Conservation (phyloP, 2,329 filamentous ascomycete genomes). For the Huntiella savannae region DNA sequence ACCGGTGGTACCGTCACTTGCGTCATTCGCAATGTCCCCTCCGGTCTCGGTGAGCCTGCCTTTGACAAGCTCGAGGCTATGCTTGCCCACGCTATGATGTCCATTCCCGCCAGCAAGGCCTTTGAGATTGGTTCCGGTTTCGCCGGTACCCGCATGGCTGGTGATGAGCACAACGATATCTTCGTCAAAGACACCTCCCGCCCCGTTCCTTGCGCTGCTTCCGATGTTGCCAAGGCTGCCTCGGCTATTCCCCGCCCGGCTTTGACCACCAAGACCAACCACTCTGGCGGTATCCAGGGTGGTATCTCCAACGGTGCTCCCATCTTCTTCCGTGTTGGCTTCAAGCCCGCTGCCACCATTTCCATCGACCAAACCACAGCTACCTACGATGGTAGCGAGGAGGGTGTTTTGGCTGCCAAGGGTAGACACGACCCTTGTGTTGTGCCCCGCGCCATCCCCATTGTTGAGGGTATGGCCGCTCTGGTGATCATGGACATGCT, state of each 20-base stretch:
- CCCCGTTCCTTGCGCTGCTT: slow-evolving; percentile 22
- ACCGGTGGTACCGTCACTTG: slow-evolving; percentile 93
- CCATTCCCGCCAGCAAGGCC: slow-evolving; percentile 84
- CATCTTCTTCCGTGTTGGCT: slow-evolving; percentile 86
- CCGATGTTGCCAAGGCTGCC: slow-evolving; percentile 19
- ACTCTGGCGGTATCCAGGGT: slow-evolving; percentile 86
- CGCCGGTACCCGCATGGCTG: slow-evolving; percentile 64
- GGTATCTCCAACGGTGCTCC: slow-evolving; percentile 85
- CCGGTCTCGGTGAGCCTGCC: slow-evolving; percentile 76
- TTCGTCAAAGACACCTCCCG: slow-evolving; percentile 34
- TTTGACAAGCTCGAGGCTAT: slow-evolving; percentile 92
- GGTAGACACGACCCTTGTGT: slow-evolving; percentile 89
- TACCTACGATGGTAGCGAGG: slow-evolving; percentile 49
- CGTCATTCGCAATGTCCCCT: slow-evolving; percentile 70
- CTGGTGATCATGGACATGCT: slow-evolving; percentile 74
- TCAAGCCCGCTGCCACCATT: slow-evolving; percentile 92
- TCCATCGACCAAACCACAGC: slow-evolving; percentile 71
- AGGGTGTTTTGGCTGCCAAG: slow-evolving; percentile 73
- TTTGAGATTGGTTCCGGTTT: slow-evolving; percentile 95
- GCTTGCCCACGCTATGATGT: slow-evolving; percentile 85
- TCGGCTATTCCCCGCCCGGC: slow-evolving; percentile 29
- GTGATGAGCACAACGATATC: slow-evolving; percentile 81
- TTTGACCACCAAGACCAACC: slow-evolving; percentile 79
- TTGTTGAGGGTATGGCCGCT: slow-evolving; percentile 82
- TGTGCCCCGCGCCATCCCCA: slow-evolving; percentile 69